Evolutionary conservation across 2,329 filamentous ascomycete species (phyloP).

Genomic region (Ophiostoma australiae): DNA sequence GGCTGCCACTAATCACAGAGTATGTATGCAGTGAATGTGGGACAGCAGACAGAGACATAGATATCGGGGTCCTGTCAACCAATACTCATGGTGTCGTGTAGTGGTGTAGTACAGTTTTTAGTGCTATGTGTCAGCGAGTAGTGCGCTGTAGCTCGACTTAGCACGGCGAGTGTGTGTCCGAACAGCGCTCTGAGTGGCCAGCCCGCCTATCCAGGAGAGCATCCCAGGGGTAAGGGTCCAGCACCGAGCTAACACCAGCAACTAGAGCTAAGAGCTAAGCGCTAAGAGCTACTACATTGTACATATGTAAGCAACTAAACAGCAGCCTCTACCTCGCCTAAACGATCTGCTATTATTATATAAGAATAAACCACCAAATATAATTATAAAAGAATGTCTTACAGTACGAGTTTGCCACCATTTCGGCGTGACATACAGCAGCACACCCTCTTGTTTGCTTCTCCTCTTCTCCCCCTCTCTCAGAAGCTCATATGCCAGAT

Average conservation of each 20-base stretch:
- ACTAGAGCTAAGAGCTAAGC: background rate
- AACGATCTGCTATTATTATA: background rate
- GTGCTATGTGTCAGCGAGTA: background rate
- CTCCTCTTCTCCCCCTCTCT: background rate
- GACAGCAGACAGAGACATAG: background rate
- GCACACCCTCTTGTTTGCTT: background rate
- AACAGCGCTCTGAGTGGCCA: background rate
- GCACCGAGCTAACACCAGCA: background rate
- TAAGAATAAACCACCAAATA: background rate
- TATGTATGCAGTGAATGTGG: background rate
- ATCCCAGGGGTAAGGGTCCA: background rate
- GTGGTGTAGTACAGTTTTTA: background rate
- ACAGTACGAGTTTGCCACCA: conserved; percentile 5
- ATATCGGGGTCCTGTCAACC: background rate
- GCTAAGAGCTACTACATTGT: background rate
- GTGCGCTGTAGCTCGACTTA: background rate
- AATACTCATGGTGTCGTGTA: conserved; percentile 4
- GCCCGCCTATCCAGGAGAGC: background rate
- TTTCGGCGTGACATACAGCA: background rate
- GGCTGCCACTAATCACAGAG: background rate
- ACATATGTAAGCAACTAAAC: background rate
- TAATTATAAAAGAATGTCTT: background rate
- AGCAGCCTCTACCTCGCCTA: background rate
- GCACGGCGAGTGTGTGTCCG: background rate
- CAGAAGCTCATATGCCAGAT: background rate